Evolutionary conservation across 768 basidiomycete genomes (phyloP), one percentile per base, ranked within the genome.

Genomic region (Pisolithus orientalis): DNA sequence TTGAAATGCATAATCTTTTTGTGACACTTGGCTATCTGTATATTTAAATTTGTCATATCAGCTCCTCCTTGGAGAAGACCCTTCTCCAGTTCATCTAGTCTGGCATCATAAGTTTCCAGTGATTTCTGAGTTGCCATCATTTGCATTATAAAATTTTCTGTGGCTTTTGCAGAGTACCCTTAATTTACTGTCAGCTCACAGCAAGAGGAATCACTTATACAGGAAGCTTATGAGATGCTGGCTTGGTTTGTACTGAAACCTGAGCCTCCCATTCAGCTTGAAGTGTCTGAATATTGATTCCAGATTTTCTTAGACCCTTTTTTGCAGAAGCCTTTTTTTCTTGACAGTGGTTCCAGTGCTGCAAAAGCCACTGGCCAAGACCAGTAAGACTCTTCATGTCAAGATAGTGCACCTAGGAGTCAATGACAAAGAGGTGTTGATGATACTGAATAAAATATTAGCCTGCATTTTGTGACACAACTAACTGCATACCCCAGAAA

Each of bases 391-490:
- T 53, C 9, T 58, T 55, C 9, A 29, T 32, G 21, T 59, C 51
- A 4, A 59, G 47, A 39, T 63, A 55, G 37, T 51, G 37, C 6
- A 67, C 50, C 53, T 70, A 65, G 2, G 17, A 51, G 46, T 71
- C 60, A 8, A 71, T 51, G 0, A 60, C 44, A 28, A 61, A 67
- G 5, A 68, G 56, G 2, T 59, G 51, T 16, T 64, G 60, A 44
- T 70, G 61, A 45, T 51, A 65, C 65, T 67, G 16, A 31, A n/a
- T 11, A 44, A 47, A 21, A 11, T 21, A 63, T 40, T 62, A 65
- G 47, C 53, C 13, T 39, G 39, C 38, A 51, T 50, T 1, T 1
- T 13, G 29, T 24, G 44, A 6, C 2, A 47, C 42, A 7, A 47
- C 11, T 52, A 5, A 11, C 14, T 16, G 57, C 57, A 29, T 45